These are phyloP conservation scores for Akebia trifoliata DNA, from an alignment of 164 flowering plant species.

Conservation along the genomic window DNA sequence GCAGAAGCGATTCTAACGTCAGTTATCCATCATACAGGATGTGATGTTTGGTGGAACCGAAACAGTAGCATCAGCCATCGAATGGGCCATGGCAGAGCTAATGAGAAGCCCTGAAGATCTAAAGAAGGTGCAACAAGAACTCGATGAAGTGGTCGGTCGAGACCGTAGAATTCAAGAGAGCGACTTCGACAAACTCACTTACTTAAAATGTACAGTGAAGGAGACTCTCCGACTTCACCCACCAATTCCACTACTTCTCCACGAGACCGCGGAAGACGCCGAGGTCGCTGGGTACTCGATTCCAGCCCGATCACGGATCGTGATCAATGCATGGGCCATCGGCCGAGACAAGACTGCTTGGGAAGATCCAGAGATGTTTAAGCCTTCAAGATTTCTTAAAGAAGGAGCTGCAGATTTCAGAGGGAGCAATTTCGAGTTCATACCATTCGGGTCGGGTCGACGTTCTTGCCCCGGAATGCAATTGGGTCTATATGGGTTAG, in stretches of 20 bases:
- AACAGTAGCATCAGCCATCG: constrained; percentile 88
- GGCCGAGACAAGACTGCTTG: constrained; percentile 56
- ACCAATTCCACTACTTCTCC: constrained; percentile 83
- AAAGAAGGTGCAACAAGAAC: constrained; percentile 56
- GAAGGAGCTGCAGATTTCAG: constrained; percentile 55
- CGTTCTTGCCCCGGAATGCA: constrained; percentile 90
- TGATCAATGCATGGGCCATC: constrained; percentile 72
- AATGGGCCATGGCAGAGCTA: constrained; percentile 84
- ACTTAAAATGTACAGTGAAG: constrained; percentile 45
- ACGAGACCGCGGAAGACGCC: constrained; percentile 63
- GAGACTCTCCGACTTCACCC: constrained; percentile 86
- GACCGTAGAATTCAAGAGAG: constrained; percentile 48
- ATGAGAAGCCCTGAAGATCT: constrained; percentile 57
- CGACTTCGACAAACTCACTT: constrained; percentile 66
- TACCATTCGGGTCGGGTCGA: constrained; percentile 89
- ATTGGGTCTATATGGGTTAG: constrained; percentile 63
- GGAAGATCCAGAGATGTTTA: constrained; percentile 56
- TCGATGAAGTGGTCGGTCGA: constrained; percentile 53
- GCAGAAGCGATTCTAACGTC: too few species aligned
- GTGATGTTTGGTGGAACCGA: constrained; percentile 94
- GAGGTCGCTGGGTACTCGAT: constrained; percentile 57
- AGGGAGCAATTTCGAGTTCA: constrained; percentile 65
- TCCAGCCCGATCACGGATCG: constrained; percentile 54
- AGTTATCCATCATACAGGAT: constrained; percentile 34
- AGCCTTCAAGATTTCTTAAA: constrained; percentile 47